phyloP scores from a whole-genome alignment of 305 asterid species.

The Lippia alba region DNA sequence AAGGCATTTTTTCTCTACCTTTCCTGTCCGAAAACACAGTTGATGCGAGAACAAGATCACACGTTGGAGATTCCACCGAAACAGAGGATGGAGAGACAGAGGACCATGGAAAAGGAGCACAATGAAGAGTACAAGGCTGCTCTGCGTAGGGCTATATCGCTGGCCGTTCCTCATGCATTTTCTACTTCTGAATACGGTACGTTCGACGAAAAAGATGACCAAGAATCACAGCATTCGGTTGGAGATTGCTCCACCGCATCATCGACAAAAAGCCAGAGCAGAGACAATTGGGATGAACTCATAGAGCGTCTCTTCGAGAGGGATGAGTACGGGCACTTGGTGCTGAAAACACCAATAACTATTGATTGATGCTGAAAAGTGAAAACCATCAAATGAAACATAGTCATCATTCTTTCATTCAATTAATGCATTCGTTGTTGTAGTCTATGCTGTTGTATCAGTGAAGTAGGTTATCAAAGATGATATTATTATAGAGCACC shows the following conservation, averaged over 20 bases:
- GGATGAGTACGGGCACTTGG: conserved; percentile 60
- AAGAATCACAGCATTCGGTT: conserved; percentile 32
- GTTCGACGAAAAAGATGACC: conserved; percentile 54
- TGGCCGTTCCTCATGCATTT: conserved; percentile 78
- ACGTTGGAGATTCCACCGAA: conserved; percentile 61
- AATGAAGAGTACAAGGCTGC: conserved; percentile 75
- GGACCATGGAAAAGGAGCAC: conserved; percentile 70
- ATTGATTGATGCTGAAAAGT: conserved; percentile 33
- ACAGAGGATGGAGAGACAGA: conserved; percentile 85
- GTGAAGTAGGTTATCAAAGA: conserved; percentile 9
- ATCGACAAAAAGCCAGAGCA: conserved; percentile 41
- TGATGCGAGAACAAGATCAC: conserved; percentile 70
- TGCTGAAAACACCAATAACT: conserved; percentile 51
- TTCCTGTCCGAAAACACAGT: conserved; percentile 40
- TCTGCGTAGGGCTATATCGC: conserved; percentile 68
- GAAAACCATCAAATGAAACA: background rate
- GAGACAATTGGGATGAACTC: conserved; percentile 73
- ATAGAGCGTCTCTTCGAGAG: conserved; percentile 69
- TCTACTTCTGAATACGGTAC: conserved; percentile 79
- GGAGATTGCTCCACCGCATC: conserved; percentile 57
- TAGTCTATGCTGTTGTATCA: conserved; percentile 2
- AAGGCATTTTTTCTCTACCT: background rate
- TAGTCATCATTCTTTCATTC: conserved; percentile 30
- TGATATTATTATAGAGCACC: background rate
- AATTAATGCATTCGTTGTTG: conserved; percentile 34